Evolutionary conservation across 345 rosid genomes (phyloP), one percentile per base, ranked within the genome.

Genomic region (Linum trigynum): DNA sequence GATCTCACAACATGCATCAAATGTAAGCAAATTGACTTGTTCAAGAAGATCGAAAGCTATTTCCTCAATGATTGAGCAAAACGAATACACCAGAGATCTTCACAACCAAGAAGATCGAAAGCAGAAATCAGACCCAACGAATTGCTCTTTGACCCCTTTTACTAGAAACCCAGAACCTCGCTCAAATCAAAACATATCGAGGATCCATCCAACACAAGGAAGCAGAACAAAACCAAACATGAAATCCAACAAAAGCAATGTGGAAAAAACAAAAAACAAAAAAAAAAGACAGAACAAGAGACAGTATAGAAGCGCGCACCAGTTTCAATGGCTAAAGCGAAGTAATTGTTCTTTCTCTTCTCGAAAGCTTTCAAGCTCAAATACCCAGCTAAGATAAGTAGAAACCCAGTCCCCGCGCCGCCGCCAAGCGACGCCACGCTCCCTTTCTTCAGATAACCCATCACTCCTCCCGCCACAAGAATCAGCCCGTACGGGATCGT

Each of bases 401-500:
- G 17, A 53, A 89, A 75, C 7, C 99, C 99, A 72, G 81, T 50
- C 69, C 86, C 89, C 43, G 60, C 92, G 23, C 97, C 97, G 17
- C 99, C 99, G 51, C 71, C 97, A 32, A 95, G 75, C 12, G 99
- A 95, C 15, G 91, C 81, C 32, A 73, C 40, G 79, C 95, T 91
- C 67, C 92, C 85, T 82, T 81, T 95, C 81, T 76, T 91, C 60
- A 79, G 58, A 69, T 69, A 91, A 11, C 97, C 99, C 32, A 91
- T 61, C 41, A 84, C 71, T 7, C 99, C 99, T 15, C 99, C 97
- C 17, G 68, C 82, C 72, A 91, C 77, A 23, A 91, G 82, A 45
- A 91, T 66, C 82, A 94, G 50, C 61, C 97, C 97, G 70, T 94
- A 94, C 38, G 99, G 97, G 83, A 91, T 85, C 62, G 97, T 91